Percentiles rank a stretch among this genome's conserved stretches.
phyloP scores from a whole-genome alignment of 1,284 basidiomycete genomes.

The Sanghuangporus weigelae region DNA sequence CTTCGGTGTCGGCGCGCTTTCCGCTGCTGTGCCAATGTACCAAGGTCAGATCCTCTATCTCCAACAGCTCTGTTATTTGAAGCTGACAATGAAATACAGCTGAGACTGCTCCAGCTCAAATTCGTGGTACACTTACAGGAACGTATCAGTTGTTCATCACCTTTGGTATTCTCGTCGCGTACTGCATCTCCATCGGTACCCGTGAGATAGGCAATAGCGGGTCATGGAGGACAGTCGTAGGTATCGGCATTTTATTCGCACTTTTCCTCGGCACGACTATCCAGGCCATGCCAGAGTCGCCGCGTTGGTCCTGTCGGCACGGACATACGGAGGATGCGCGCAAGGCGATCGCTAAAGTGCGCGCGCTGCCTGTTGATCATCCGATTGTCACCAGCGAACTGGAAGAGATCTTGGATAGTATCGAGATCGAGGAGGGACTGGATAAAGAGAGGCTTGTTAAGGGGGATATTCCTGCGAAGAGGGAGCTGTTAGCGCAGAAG shows the following conservation, averaged over 20 bases:
- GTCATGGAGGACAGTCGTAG: constrained; percentile 68
- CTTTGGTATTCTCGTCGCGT: constrained; percentile 68
- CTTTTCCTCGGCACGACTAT: constrained; percentile 64
- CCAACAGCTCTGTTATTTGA: background rate
- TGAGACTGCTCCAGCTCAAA: constrained; percentile 55
- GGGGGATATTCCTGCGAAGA: constrained; percentile 30
- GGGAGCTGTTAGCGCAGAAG: constrained; percentile 10
- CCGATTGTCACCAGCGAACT: constrained; percentile 43
- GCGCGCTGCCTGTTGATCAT: constrained; percentile 46
- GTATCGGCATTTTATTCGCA: constrained; percentile 67
- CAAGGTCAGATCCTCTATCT: constrained; percentile 53
- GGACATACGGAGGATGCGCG: constrained; percentile 50
- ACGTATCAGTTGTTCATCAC: constrained; percentile 76
- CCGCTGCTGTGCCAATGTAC: constrained; percentile 76
- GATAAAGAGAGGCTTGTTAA: constrained; percentile 37
- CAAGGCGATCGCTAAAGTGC: constrained; percentile 46
- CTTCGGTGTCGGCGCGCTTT: constrained; percentile 65
- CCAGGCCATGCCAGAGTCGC: constrained; percentile 71
- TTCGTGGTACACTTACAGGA: constrained; percentile 69
- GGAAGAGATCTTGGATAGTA: constrained; percentile 44
- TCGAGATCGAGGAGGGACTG: constrained; percentile 29
- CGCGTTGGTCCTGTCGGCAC: constrained; percentile 58
- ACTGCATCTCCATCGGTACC: constrained; percentile 57
- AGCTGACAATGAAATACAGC: constrained; percentile 27
- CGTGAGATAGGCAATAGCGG: constrained; percentile 40